These are phyloP conservation scores for Hypoxylon sp. DNA, from an alignment of 2,329 filamentous ascomycete genomes.

Conservation along the genomic window DNA sequence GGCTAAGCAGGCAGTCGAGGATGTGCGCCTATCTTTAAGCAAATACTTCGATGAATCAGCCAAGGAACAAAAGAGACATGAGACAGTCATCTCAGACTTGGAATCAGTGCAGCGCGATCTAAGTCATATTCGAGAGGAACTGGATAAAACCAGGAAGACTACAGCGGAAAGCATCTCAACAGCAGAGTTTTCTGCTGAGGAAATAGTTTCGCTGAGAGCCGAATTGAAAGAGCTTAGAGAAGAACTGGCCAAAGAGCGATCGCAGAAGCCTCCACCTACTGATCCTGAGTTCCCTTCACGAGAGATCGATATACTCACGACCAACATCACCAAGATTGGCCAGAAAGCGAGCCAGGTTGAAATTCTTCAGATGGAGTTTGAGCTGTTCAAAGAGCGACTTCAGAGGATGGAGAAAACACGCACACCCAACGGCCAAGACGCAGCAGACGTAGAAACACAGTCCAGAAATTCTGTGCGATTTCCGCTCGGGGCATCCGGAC, in stretches of 20 bases:
- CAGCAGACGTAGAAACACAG: neutral
- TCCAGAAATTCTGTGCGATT: slow-evolving; percentile 2
- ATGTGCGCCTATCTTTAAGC: slow-evolving; percentile 44
- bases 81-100: slow-evolving; percentile 25
- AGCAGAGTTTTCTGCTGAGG: slow-evolving; percentile 49
- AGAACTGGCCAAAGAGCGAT: slow-evolving; percentile 49
- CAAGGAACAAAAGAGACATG: slow-evolving; percentile 24
- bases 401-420: slow-evolving; percentile 55
- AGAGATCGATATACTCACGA: slow-evolving; percentile 58
- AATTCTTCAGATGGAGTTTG: slow-evolving; percentile 58
- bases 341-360: slow-evolving; percentile 57
- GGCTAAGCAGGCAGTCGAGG: slow-evolving; percentile 44
- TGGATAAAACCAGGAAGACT: slow-evolving; percentile 44
- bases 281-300: slow-evolving; percentile 48
- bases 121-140: slow-evolving; percentile 18
- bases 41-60: slow-evolving; percentile 20
- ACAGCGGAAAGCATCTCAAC: slow-evolving; percentile 46
- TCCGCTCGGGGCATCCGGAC: slow-evolving; percentile 5
- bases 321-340: slow-evolving; percentile 56
- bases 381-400: slow-evolving; percentile 56
- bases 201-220: slow-evolving; percentile 51
- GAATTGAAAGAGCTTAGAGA: slow-evolving; percentile 54
- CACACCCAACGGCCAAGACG: slow-evolving; percentile 17
- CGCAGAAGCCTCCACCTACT: slow-evolving; percentile 25
- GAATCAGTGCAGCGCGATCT: slow-evolving; percentile 19